Base-by-base conservation (phyloP, 1,284 basidiomycete species). In the Boletellus sp. region DNA sequence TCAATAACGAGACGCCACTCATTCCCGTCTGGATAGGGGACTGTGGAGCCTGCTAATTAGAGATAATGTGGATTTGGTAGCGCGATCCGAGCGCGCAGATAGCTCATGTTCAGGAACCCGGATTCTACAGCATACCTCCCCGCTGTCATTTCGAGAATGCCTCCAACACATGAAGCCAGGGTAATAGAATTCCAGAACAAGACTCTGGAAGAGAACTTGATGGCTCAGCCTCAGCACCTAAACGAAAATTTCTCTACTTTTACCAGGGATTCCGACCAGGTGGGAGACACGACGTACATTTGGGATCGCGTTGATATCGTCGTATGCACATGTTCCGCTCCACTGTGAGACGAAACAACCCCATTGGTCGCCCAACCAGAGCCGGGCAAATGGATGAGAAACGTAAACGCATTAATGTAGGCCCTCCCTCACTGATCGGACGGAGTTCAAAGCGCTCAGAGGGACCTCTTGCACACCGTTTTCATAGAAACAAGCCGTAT, bases 21-120 rank as follows among this genome's bases (percentile, higher is more conserved):
- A 27, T 62, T 42, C 63, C 69, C 8, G 70, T 76, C 5, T 75
- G 75, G 77, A 69, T 76, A 36, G 72, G 72, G 8, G 68, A 54
- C 4, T 74, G 72, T 50, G 74, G 60, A 53, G 43, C 41, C 19
- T 48, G 37, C 44, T 45, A 39, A 41, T 40, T 37, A 38, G 17
- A 36, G 13, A 36, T 14, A 29, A 13, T 41, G 41, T 59, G 45
- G 29, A 46, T 60, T 33, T 29, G 6, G 9, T 16, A 17, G 36
- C n/a, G 22, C 11, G 16, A 27, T 32, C 19, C 8, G 30, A 36
- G 32, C 22, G 19, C 9, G 6, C 9, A n/a, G 22, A 17, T 40
- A 34, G 40, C 19, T 36, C 14, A 25, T 14, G 17, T 29, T 29
- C 46, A 26, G 32, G 33, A 40, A 17, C 30, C 36, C 34, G 35